phyloP scores from a whole-genome alignment of 352 stramenopile genomes.

The Phytophthora ramorum region DNA sequence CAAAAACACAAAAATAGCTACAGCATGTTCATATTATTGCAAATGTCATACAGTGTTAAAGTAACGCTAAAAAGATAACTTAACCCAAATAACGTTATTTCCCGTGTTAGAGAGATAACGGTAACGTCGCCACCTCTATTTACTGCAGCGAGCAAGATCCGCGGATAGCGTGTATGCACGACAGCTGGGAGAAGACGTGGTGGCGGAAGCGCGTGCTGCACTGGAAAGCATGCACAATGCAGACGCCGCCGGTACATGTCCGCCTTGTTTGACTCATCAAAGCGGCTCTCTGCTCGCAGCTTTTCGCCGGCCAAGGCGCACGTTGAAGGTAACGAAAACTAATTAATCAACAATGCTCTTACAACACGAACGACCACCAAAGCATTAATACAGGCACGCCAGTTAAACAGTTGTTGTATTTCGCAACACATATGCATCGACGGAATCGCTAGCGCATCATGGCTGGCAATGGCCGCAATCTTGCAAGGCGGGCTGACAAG shows the following conservation, averaged over 20 bases:
- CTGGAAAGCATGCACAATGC: conserved; percentile 14
- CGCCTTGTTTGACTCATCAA: conserved; percentile 20
- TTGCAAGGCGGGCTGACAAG: background rate
- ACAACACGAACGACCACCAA: conserved; percentile 21
- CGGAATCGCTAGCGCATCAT: background rate
- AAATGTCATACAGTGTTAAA: no score
- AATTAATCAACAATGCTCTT: conserved; percentile 18
- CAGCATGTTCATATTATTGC: no score
- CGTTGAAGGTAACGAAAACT: conserved; percentile 10
- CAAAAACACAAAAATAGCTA: no score
- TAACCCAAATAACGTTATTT: no score
- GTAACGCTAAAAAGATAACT: no score
- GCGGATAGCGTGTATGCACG: conserved; percentile 3
- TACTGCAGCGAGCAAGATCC: conserved; percentile 4
- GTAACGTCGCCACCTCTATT: no score
- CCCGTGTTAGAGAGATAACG: no score
- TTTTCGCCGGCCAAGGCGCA: background rate
- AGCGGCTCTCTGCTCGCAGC: conserved; percentile 3
- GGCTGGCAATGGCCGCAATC: background rate
- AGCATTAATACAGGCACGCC: conserved; percentile 5
- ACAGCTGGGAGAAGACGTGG: conserved; percentile 28
- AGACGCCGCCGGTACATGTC: conserved; percentile 11
- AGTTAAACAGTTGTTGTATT: conserved; percentile 22
- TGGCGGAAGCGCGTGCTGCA: conserved; percentile 7
- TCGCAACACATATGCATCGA: conserved; percentile 24